Conservation (phyloP, 768 basidiomycete genomes). For the Daedaleopsis nitida region DNA sequence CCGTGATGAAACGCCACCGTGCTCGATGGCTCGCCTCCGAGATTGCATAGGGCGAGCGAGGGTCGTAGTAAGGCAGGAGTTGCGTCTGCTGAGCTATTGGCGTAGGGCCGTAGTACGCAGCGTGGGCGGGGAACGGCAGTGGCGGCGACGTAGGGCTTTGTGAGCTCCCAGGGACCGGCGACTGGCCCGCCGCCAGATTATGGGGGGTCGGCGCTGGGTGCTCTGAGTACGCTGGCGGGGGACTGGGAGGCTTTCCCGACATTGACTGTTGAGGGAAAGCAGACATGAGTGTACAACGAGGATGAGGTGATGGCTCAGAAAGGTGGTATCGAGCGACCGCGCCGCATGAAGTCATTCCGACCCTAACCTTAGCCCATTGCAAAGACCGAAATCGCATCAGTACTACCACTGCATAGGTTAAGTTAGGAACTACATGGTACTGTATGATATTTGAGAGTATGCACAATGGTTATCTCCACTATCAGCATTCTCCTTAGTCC, state of each 20-base stretch:
- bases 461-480: too few species aligned
- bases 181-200: slow-evolving; percentile 7
- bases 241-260: slow-evolving; percentile 25
- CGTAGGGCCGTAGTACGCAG: slow-evolving; percentile 39
- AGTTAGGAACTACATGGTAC: too few species aligned
- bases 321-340: not conserved
- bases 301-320: not conserved
- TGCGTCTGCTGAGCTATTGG: slow-evolving; percentile 40
- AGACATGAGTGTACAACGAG: slow-evolving; percentile 4
- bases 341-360: slow-evolving; percentile 2
- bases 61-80: slow-evolving; percentile 48
- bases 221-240: slow-evolving; percentile 31
- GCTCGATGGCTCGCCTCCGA: slow-evolving; percentile 42
- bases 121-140: slow-evolving; percentile 21
- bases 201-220: slow-evolving; percentile 2
- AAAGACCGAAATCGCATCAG: too few species aligned
- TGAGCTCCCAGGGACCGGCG: slow-evolving; percentile 13
- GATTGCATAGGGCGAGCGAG: slow-evolving; percentile 40
- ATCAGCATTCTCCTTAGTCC: too few species aligned
- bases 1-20: slow-evolving; percentile 45
- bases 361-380: not conserved
- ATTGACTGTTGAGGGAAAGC: not conserved
- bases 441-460: too few species aligned
- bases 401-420: too few species aligned
- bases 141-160: slow-evolving; percentile 5